Evolutionary conservation across 192 early-diverging fungal genomes (phyloP), one percentile per base, ranked within the genome.

Genomic region (Mortierella alpina): DNA sequence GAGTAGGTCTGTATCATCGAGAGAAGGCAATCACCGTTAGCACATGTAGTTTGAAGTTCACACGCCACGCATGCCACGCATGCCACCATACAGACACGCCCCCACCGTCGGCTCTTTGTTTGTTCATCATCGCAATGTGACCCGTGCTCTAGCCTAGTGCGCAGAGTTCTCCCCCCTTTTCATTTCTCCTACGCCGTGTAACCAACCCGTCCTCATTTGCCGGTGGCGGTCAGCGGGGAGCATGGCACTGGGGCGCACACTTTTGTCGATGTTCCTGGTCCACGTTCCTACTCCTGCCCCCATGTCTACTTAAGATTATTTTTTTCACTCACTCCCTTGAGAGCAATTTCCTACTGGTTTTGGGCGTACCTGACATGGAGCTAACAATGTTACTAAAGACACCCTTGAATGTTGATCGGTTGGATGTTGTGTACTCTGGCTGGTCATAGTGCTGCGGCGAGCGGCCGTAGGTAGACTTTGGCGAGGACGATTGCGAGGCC

Each of bases 331-430:
- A 10, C 4, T 31, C 41, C 39, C 5, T 31, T 5, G 41, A 59
- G 10, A 22, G n/a, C 41, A 41, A 40, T 31, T 52, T 7, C 13
- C 12, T 42, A 11, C 14, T 59, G 8, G 41, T 22, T 22, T 53
- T 31, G 39, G 4, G 48, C 49, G 54, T 84, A 82, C 82, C 82
- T 82, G 84, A 81, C 81, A 84, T 82, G 77, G 66, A 87, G 76
- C 73, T 87, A 41, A 86, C 86, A 63, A 90, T 79, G 65, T 85
- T 87, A 53, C 81, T 86, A 51, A 90, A 84, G 18, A 88, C 88
- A 39, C 83, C 88, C 59, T 90, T 90, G 58, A 90, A 84, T 2
- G 89, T 85, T 54, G 77, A 74, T 73, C 88, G 64, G 31, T 72
- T 80, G 39, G 77, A 80, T 6, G 61, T 31, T 46, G 9, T 49